Evolutionary conservation across 257 asterid genomes (phyloP).

Genomic region (Gentiana dahurica): DNA sequence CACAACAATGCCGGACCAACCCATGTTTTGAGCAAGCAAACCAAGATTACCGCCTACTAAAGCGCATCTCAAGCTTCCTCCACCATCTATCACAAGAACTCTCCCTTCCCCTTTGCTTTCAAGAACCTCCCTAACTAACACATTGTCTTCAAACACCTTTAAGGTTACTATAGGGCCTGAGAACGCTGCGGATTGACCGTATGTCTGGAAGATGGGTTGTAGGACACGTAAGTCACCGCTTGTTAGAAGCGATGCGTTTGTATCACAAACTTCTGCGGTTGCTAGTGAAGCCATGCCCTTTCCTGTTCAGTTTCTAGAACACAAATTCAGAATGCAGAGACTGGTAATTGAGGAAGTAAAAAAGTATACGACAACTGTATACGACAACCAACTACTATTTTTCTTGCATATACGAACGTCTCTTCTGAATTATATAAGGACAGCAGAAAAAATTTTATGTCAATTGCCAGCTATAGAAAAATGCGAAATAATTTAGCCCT

Average conservation of each 20-base stretch:
- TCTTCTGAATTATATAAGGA: too few species aligned
- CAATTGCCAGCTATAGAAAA: too few species aligned
- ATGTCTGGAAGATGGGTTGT: slow-evolving; percentile 65
- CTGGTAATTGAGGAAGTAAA: too few species aligned
- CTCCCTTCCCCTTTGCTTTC: slow-evolving; percentile 68
- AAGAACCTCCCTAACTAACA: slow-evolving; percentile 59
- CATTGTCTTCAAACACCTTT: slow-evolving; percentile 79
- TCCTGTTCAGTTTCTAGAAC: neutral
- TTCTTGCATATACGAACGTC: too few species aligned
- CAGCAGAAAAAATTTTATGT: too few species aligned
- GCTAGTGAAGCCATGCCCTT: slow-evolving; percentile 56
- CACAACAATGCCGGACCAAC: slow-evolving; percentile 70
- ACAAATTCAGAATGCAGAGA: too few species aligned
- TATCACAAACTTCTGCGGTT: slow-evolving; percentile 78
- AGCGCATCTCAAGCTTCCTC: slow-evolving; percentile 81
- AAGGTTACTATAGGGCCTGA: slow-evolving; percentile 66
- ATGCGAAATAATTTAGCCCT: too few species aligned
- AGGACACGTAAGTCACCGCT: slow-evolving; percentile 64
- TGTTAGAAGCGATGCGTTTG: slow-evolving; percentile 41
- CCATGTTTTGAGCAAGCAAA: slow-evolving; percentile 64
- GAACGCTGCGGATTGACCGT: slow-evolving; percentile 57
- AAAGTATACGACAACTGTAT: too few species aligned
- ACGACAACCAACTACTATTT: too few species aligned
- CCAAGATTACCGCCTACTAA: slow-evolving; percentile 71
- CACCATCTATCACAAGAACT: slow-evolving; percentile 76